Percentiles rank a stretch among this genome's conserved stretches.
phyloP scores from a whole-genome alignment of 345 rosid genomes.

The Erucastrum elatum region DNA sequence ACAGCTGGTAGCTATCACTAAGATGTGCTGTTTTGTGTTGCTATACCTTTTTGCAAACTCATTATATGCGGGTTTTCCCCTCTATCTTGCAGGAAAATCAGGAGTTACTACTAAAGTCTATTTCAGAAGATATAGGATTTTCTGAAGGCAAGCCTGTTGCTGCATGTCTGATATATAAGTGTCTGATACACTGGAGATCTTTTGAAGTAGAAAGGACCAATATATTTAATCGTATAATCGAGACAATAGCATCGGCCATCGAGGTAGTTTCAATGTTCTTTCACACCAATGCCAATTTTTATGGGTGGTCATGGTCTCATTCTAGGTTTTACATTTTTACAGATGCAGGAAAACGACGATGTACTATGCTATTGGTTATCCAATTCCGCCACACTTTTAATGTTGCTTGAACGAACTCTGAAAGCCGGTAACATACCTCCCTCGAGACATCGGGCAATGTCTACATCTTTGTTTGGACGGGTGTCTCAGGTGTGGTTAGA shows the following conservation, averaged over 20 bases:
- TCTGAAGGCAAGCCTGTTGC: conserved; percentile 87
- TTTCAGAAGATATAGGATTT: conserved; percentile 85
- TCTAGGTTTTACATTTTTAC: conserved; percentile 26
- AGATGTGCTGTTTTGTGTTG: conserved; percentile 13
- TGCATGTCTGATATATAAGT: conserved; percentile 88
- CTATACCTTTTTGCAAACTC: conserved; percentile 6
- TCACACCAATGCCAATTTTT: conserved; percentile 21
- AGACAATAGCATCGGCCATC: conserved; percentile 75
- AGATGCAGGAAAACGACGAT: conserved; percentile 82
- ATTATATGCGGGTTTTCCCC: neutral
- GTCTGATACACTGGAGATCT: conserved; percentile 92
- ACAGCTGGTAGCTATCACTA: conserved; percentile 64
- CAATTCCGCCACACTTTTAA: conserved; percentile 74
- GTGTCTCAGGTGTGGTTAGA: conserved; percentile 73
- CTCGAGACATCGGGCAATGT: conserved; percentile 60
- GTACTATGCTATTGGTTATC: conserved; percentile 90
- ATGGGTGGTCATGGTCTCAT: conserved; percentile 21
- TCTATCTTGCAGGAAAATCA: conserved; percentile 74
- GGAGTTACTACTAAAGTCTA: conserved; percentile 77
- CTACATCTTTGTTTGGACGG: conserved; percentile 81
- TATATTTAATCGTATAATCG: conserved; percentile 84
- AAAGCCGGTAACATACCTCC: conserved; percentile 87
- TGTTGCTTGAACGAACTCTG: conserved; percentile 81
- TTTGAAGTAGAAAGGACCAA: conserved; percentile 89
- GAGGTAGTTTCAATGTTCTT: conserved; percentile 53